Evolutionary conservation across 768 basidiomycete species (phyloP).

Genomic region (Podaxis sp.): DNA sequence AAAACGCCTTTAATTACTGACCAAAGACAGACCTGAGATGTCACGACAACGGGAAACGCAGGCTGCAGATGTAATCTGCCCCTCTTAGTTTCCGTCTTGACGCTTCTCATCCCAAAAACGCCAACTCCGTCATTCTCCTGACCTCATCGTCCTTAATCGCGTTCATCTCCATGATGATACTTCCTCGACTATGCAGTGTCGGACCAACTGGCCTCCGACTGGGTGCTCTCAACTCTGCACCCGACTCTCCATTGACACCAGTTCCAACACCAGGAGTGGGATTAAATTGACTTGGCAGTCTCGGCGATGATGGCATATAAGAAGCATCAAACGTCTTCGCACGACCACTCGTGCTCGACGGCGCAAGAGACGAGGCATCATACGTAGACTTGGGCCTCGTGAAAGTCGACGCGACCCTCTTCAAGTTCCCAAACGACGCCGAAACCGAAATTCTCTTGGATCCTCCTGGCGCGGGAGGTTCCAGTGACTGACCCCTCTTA

Average conservation of each 20-base stretch:
- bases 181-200: slow-evolving; percentile 58
- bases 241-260: neutral
- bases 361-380: slow-evolving; percentile 3
- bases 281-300: slow-evolving; percentile 20
- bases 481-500: slow-evolving; percentile 29
- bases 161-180: slow-evolving; percentile 51
- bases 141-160: slow-evolving; percentile 68
- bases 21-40: neutral
- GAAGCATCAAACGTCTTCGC: slow-evolving; percentile 29
- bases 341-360: slow-evolving; percentile 13
- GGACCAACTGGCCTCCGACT: slow-evolving; percentile 32
- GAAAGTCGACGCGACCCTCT: slow-evolving; percentile 3
- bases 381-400: slow-evolving; percentile 1
- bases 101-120: slow-evolving; percentile 48
- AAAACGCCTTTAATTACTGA: neutral
- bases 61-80: neutral
- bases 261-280: neutral
- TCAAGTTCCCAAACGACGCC: slow-evolving; percentile 4
- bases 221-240: neutral
- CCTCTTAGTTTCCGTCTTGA: neutral
- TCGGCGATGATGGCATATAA: slow-evolving; percentile 40
- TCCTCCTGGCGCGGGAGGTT: slow-evolving; percentile 10
- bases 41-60: slow-evolving; percentile 4
- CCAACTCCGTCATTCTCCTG: slow-evolving; percentile 68
- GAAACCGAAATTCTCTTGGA: neutral